Percentiles rank a stretch among this genome's conserved stretches.
Conservation (phyloP, 306 rosid species). For the Echinosophora koreensis region DNA sequence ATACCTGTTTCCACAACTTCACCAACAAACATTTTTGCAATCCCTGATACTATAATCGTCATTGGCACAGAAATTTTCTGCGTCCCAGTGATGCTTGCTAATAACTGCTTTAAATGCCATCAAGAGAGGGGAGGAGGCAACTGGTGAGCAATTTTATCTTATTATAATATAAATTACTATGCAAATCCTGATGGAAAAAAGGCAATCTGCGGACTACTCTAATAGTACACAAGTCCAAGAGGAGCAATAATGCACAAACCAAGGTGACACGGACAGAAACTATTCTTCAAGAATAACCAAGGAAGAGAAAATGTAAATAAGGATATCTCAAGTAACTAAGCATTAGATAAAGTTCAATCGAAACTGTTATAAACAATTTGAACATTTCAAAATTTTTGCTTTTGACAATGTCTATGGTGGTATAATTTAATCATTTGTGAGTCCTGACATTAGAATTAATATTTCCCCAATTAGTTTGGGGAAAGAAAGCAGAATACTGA, state of each 20-base stretch:
- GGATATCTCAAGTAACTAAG: constrained; percentile 29
- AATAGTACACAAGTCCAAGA: neutral
- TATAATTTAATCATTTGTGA: neutral
- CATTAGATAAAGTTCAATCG: neutral
- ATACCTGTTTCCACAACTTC: constrained; percentile 92
- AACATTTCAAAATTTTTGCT: neutral
- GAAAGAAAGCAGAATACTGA: constrained; percentile 13
- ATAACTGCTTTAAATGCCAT: constrained; percentile 60
- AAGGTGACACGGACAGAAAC: constrained; percentile 8
- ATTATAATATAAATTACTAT: constrained; percentile 17
- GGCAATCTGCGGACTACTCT: neutral
- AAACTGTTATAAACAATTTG: constrained; percentile 6
- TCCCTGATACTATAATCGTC: constrained; percentile 93
- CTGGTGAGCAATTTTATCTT: constrained; percentile 25
- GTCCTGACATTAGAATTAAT: neutral
- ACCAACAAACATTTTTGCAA: constrained; percentile 93
- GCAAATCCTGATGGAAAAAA: constrained; percentile 1
- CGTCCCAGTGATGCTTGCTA: constrained; percentile 84
- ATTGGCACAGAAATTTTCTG: constrained; percentile 89
- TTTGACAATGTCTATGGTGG: constrained; percentile 6
- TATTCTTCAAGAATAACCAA: neutral
- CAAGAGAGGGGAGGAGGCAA: constrained; percentile 20
- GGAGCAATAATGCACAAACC: constrained; percentile 28
- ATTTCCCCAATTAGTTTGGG: neutral
- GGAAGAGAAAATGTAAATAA: constrained; percentile 3